A percentile compares a stretch with the other conserved stretches of the same genome.
phyloP scores from a whole-genome alignment of 75 land plant genomes.

The Chamaecyparis obtusa region DNA sequence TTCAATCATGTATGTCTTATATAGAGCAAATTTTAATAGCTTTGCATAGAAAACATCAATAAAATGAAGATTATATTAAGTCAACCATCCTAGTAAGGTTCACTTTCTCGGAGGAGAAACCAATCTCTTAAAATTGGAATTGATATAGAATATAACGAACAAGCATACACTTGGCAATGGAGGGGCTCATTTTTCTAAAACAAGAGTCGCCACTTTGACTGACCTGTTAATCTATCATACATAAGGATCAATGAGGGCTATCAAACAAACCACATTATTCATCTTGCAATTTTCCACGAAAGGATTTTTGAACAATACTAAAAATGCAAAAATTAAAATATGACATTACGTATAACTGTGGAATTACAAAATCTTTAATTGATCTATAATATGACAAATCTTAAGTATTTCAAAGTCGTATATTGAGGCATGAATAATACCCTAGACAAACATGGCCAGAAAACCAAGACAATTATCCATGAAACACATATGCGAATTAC shows the following conservation, averaged over 20 bases:
- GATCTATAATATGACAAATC: background rate
- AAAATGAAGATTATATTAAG: background rate
- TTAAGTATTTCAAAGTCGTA: background rate
- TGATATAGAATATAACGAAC: background rate
- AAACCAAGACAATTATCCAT: background rate
- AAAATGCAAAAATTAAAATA: no score
- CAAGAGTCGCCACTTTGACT: background rate
- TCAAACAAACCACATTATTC: no score
- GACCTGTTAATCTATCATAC: no score
- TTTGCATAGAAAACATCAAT: background rate
- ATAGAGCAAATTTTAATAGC: no score
- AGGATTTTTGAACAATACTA: no score
- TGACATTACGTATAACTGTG: no score
- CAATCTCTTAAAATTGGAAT: background rate
- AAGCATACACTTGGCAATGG: background rate
- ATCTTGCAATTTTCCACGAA: no score
- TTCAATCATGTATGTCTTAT: background rate
- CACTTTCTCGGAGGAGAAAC: background rate
- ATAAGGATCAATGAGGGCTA: no score
- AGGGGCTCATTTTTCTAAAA: no score
- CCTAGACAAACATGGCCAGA: background rate
- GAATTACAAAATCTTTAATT: no score
- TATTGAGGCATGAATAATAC: background rate
- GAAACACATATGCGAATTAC: background rate
- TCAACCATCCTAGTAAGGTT: background rate